Percentiles rank a stretch among this genome's conserved stretches.
These are phyloP conservation scores for Fusarium irregulare DNA, from an alignment of 2,329 filamentous ascomycete genomes.

Conservation along the genomic window DNA sequence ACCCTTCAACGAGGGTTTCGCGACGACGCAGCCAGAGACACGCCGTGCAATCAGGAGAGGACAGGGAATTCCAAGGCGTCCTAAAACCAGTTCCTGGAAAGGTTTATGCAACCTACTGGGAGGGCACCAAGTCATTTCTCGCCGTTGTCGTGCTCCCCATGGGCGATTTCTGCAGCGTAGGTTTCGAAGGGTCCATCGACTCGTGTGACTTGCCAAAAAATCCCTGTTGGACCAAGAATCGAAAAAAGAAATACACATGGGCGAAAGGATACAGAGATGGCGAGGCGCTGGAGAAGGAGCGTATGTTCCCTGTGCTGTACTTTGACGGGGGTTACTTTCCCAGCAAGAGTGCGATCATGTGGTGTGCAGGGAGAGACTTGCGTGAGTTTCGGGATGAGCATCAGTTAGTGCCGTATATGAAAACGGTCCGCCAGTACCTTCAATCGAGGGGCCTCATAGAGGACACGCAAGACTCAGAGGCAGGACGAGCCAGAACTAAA, in stretches of 20 bases:
- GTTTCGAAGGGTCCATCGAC: constrained; percentile 5
- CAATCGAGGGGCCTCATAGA: not conserved
- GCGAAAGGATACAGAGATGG: constrained; percentile 18
- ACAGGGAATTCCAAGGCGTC: constrained; percentile 2
- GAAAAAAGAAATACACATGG: constrained; percentile 1
- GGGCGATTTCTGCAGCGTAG: constrained; percentile 5
- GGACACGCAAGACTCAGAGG: not conserved
- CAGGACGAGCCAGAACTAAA: not conserved
- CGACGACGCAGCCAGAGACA: constrained; percentile 1
- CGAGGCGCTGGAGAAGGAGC: constrained; percentile 7
- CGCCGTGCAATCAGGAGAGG: not conserved
- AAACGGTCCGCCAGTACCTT: constrained; percentile 4
- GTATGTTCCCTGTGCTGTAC: constrained; percentile 37
- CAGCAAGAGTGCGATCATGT: constrained; percentile 32
- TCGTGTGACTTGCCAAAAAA: not conserved
- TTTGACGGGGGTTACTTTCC: constrained; percentile 39
- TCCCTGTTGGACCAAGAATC: constrained; percentile 1
- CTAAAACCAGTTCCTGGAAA: constrained; percentile 1
- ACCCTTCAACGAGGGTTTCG: not conserved
- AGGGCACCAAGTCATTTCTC: constrained; percentile 15
- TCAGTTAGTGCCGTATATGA: constrained; percentile 10
- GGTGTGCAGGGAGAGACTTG: constrained; percentile 34
- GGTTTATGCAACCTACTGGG: constrained; percentile 12
- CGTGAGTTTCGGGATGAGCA: constrained; percentile 5
- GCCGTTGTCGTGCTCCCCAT: constrained; percentile 12